Conservation (phyloP, 176 grass and related monocot species). For the Oryza nivara region DNA sequence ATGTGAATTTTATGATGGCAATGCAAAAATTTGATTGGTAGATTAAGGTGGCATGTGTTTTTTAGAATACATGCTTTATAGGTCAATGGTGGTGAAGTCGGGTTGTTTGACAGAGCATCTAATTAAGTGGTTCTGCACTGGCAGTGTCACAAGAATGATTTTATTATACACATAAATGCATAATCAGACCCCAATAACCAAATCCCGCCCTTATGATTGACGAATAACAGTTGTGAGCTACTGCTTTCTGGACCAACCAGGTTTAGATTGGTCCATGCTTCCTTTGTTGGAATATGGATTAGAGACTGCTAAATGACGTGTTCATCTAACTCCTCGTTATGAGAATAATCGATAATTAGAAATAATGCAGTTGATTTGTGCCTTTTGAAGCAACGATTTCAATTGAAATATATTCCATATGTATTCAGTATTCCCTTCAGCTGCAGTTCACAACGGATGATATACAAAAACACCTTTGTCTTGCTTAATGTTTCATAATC, state of each 20-base stretch:
- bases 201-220: background rate
- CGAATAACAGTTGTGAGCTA: too few relatives aligned
- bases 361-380: background rate
- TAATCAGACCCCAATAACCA: background rate
- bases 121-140: background rate
- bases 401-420: background rate
- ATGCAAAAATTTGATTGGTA: constrained; percentile 9
- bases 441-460: constrained; percentile 15
- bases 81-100: background rate
- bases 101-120: background rate
- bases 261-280: background rate
- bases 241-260: background rate
- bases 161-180: background rate
- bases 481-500: constrained; percentile 40
- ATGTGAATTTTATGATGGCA: constrained; percentile 3
- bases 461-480: constrained; percentile 26
- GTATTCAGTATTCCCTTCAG: background rate
- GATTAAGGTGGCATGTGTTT: background rate
- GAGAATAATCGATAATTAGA: background rate
- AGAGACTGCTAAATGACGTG: background rate
- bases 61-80: constrained; percentile 10
- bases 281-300: background rate
- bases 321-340: background rate
- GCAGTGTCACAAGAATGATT: background rate
- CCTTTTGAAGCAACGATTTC: background rate